Base-by-base conservation (phyloP, 352 stramenopile genomes). In the Phytophthora cactorum region DNA sequence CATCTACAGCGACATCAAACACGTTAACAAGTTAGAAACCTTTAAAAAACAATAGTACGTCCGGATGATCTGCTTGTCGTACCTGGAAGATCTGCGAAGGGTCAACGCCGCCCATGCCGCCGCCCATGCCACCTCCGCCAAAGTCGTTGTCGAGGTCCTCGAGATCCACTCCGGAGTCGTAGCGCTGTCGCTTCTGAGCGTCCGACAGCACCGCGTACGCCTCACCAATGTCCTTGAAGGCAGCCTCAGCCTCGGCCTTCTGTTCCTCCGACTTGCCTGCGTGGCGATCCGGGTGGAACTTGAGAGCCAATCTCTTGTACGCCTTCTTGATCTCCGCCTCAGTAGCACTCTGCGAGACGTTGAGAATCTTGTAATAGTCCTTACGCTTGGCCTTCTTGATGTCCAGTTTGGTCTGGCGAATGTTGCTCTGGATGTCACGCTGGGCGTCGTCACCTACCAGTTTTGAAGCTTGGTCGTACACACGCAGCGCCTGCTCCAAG, bases 321-420 rank as follows among this genome's bases (percentile, higher is more conserved):
- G 97, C 95, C 75, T 98, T 99, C 84, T 99, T 99, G 63, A 99
- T 99, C 69, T 99, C 96, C 2, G 79, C 81, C 34, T 97, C 87
- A 5, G 86, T 89, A 11, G 96, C 84, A 52, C 45, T 84, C 72
- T 92, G 88, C 11, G 77, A 54, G 22, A 95, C 95, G 52, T 89
- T 88, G 64, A 95, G 64, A 54, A 95, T 96, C 71, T 97, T 96
- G 82, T 99, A 99, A 45, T 97, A 98, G 77, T 99, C 90, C 74
- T 98, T 98, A 65, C 94, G 84, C 70, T 97, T 97, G n/a, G 93
- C 89, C 77, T 97, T 93, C 84, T 98, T 98, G 12, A 98, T 74
- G 57, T 97, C 88, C 55, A 95, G 66, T 70, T 98, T 96, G 15
- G 90, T 95, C 52, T 97, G 84, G 29, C 86, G 86, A 54, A 97